Base-by-base conservation (phyloP, 1,139 yeast genomes). In the Zygosaccharomyces pseudobailii region DNA sequence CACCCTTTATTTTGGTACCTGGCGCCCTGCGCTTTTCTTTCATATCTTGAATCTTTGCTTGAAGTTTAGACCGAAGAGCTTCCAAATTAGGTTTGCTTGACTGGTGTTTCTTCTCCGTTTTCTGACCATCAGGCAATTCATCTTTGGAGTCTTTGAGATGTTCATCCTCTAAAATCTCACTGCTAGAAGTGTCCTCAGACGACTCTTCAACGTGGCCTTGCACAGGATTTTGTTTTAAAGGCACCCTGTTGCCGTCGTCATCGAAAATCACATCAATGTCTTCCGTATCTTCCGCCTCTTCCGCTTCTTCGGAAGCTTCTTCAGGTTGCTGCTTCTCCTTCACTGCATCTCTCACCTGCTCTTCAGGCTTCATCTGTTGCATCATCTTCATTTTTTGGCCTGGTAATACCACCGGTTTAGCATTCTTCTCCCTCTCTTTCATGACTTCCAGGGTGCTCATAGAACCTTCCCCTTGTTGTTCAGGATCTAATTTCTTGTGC, bases 1-100 rank as follows among this genome's bases (percentile, higher is more conserved):
- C 94, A 24, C 95, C 96, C 4, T 77, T 74, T 13, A 75, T 81
- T 39, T 80, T 84, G 0, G 92, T 72, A 1, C 97, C 97, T 1
- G 94, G 94, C 0, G 97, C 98, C 61, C 85, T 90, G 62, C 99
- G 80, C 67, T 80, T 86, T 50, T 84, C 92, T 56, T 82, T 80
- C 68, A 92, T 65, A 25, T 69, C 73, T 50, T 73, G 78, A 55
- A 92, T 90, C 65, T 82, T 87, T 20, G 77, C 77, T 30, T 92
- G 83, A 45, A 92, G 75, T 65, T 84, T 82, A 25, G 79, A 82
- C 58, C 88, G 78, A 52, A 92, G 74, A 54, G 78, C 84, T 6
- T 76, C 76, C 48, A 87, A 71, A 45, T 82, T 81, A 56, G 77
- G 79, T 53, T 78, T 72, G 50, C 70, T 77, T 53, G 72, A 3